Base-by-base conservation (phyloP, 31 red algal genomes). In the Porphyra umbilicalis region DNA sequence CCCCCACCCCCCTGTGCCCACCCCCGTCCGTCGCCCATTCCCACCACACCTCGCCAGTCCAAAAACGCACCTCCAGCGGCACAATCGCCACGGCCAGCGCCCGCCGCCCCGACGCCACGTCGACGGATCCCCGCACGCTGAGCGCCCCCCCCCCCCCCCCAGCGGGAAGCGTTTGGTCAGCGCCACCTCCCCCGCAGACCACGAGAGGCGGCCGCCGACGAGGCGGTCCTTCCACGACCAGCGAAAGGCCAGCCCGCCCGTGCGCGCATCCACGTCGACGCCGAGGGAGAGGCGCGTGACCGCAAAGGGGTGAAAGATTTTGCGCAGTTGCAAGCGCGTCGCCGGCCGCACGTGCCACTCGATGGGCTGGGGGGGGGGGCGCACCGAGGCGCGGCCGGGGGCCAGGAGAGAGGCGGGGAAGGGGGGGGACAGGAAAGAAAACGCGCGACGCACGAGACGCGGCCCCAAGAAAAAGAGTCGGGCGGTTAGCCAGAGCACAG, bases 201-300 rank as follows among this genome's bases (percentile, higher is more conserved):
- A 88, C 36, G 85, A 79, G 2, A 95, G 85, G 31, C 89, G 86
- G 34, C 87, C 89, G 10, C 93, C 93, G 78, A 95, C 75, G 57
- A 95, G 76, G 57, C 93, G 93, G 77, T 95, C 93, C 18, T 80
- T 82, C 93, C 93, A 95, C 32, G 88, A 87, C 87, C 88, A 95
- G 78, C 83, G 85, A 76, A 89, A 88, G 20, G 82, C 82, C 38
- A 89, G 76, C 39, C 82, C 37, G 10, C 84, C 85, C 35, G 75
- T 81, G 16, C 80, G 81, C 14, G 90, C 76, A 75, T 95, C 86
- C 79, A 90, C 80, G 75, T 95, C 93, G 1, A 85, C 86, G 77
- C 93, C 93, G 10, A 95, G 86, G 38, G 93, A 87, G 0, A 95
- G 85, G 20, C 87, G 80, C 1, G 93, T 95, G 6, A 95, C 57